Evolutionary conservation across 2,329 filamentous ascomycete species (phyloP), one percentile per base, ranked within the genome.

Genomic region (Seiridium cupressi): DNA sequence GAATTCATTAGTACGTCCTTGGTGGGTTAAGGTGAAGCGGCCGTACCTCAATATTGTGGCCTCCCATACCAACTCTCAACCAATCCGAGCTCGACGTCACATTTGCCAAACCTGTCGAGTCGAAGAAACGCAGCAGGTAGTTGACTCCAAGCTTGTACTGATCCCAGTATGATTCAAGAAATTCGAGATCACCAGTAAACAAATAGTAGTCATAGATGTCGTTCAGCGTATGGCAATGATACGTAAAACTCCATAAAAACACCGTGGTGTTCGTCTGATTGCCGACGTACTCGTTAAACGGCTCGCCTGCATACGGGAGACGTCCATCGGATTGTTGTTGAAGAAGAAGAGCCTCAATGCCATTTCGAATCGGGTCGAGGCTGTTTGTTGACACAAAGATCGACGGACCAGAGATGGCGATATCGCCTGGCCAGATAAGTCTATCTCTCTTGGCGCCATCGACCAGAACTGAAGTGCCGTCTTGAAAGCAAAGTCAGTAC

Each of bases 371-470:
- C 9, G 54, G 31, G 26, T 36, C 54, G 2, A 56, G 54, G 40
- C 34, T 59, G 13, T 53, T 53, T 4, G 57, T 59, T 5, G 49
- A 51, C 5, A 59, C 57, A 34, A 59, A 59, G 5, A 54, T 40
- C n/a, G 57, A 59, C 7, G 46, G 47, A 5, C 57, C 57, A 3
- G 57, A 59, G 40, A 59, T 53, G 35, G 57, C 38, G 13, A 53
- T 59, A 53, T 59, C 57, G 5, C 57, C 57, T 3, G 57, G 47
- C 57, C 57, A 59, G 31, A 59, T 42, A 10, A 59, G 34, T 26
- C 57, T 44, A 26, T 59, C 57, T 47, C 57, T 51, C 48, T 59
- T 59, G 32, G 48, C 57, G 5, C 57, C 57, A 26, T 59, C 57
- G 7, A 59, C 57, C 3, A 59, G 57, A n/a, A 59, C 54, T 7